phyloP scores from a whole-genome alignment of 257 asterid species.

The Hygrophila difformis region DNA sequence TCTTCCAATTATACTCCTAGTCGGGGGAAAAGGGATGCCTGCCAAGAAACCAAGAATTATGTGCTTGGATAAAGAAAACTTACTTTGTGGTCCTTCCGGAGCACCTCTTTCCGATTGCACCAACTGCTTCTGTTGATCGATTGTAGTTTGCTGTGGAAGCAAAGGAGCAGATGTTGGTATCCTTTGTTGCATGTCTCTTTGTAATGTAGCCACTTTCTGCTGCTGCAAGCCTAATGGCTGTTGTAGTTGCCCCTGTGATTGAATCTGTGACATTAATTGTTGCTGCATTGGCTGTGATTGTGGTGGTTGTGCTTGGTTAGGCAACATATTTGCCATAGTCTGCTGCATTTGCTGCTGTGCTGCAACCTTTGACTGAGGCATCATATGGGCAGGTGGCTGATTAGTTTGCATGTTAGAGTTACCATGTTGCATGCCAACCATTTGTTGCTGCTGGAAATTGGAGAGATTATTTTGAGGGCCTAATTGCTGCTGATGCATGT shows the following conservation, averaged over 20 bases:
- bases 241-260: conserved; percentile 73
- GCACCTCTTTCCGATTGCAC: conserved; percentile 65
- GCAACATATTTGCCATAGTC: conserved; percentile 43
- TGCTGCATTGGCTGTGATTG: conserved; percentile 74
- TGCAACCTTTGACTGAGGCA: conserved; percentile 63
- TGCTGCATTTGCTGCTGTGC: conserved; percentile 82
- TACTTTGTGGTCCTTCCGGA: conserved; percentile 73
- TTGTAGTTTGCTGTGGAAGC: conserved; percentile 64
- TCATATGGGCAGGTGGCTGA: conserved; percentile 67
- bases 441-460: conserved; percentile 79
- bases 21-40: no score
- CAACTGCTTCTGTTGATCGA: conserved; percentile 78
- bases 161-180: conserved; percentile 62
- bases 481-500: conserved; percentile 68
- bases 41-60: neutral
- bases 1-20: no score
- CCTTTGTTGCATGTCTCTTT: conserved; percentile 81
- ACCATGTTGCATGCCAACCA: conserved; percentile 71
- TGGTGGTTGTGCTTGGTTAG: conserved; percentile 64
- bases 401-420: conserved; percentile 48
- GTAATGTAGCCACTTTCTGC: conserved; percentile 53
- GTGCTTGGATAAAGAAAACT: conserved; percentile 22
- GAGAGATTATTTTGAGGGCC: conserved; percentile 58
- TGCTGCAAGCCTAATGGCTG: conserved; percentile 74
- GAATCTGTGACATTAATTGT: conserved; percentile 79